phyloP scores from a whole-genome alignment of 2,329 filamentous ascomycete species.

The Paecilomyces formosus region DNA sequence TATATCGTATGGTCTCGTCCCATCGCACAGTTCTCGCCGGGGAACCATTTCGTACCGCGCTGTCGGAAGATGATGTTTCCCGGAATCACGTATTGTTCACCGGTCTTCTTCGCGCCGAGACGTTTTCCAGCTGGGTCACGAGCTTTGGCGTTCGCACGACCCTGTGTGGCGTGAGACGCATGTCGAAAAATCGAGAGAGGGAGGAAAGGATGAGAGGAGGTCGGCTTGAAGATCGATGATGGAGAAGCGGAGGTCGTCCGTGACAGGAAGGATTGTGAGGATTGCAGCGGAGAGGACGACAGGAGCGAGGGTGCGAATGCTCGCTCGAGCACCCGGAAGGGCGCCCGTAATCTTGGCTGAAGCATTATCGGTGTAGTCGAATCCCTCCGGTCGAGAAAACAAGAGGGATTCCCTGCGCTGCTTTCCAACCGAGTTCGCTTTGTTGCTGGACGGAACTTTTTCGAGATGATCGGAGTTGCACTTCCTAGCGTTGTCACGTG shows the following conservation, averaged over 20 bases:
- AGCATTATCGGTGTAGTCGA: conserved; percentile 23
- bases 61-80: conserved; percentile 99
- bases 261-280: conserved; percentile 17
- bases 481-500: conserved; percentile 7
- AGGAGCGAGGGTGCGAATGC: conserved; percentile 23
- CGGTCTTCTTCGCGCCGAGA: conserved; percentile 86
- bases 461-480: conserved; percentile 5
- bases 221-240: conserved; percentile 17
- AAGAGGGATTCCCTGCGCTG: conserved; percentile 1
- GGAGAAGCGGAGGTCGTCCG: conserved; percentile 17
- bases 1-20: conserved; percentile 96
- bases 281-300: conserved; percentile 19
- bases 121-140: conserved; percentile 73
- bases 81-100: conserved; percentile 86
- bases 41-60: conserved; percentile 87
- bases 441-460: conserved; percentile 10
- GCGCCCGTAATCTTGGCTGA: conserved; percentile 33
- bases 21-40: conserved; percentile 91
- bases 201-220: conserved; percentile 22
- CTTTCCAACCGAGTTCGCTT: neutral
- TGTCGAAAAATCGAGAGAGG: conserved; percentile 47
- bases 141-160: conserved; percentile 58
- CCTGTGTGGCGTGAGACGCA: conserved; percentile 59
- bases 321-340: conserved; percentile 31
- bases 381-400: neutral